These are phyloP conservation scores for Oryza brachyantha DNA, from an alignment of 176 grass and related monocot genomes.

Conservation along the genomic window DNA sequence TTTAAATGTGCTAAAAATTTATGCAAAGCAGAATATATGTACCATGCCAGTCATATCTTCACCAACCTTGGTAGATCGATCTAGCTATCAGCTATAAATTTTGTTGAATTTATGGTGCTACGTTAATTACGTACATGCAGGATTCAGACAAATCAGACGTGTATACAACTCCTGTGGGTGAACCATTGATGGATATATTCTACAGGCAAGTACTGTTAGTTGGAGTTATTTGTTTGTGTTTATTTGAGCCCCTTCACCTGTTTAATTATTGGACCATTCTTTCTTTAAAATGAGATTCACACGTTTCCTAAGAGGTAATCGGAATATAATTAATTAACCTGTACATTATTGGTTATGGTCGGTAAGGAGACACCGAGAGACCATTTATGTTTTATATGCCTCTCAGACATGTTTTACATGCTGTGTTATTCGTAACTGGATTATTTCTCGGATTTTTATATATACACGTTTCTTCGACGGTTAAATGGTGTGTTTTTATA, in stretches of 20 bases:
- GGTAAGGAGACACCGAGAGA: too few relatives aligned
- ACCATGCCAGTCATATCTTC: not conserved
- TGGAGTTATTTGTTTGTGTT: not conserved
- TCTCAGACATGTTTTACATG: too few relatives aligned
- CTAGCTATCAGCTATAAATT: not conserved
- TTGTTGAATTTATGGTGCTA: not conserved
- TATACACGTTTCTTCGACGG: too few relatives aligned
- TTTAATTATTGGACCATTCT: not conserved
- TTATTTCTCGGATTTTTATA: too few relatives aligned
- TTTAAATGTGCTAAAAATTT: not conserved
- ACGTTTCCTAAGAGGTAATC: not conserved
- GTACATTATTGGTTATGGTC: too few relatives aligned
- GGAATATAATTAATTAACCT: not conserved
- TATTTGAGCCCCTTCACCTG: not conserved
- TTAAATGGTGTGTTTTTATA: too few relatives aligned
- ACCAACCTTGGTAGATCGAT: not conserved
- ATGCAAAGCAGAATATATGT: not conserved
- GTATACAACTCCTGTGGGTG: too few relatives aligned
- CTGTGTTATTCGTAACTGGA: too few relatives aligned
- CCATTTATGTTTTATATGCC: too few relatives aligned
- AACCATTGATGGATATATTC: not conserved
- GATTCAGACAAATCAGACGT: not conserved
- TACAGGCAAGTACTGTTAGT: not conserved
- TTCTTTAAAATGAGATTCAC: not conserved
- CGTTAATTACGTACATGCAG: not conserved